Evolutionary conservation across 805 yeast genomes (phyloP), one percentile per base, ranked within the genome.

Genomic region (Schwanniomyces sp.): DNA sequence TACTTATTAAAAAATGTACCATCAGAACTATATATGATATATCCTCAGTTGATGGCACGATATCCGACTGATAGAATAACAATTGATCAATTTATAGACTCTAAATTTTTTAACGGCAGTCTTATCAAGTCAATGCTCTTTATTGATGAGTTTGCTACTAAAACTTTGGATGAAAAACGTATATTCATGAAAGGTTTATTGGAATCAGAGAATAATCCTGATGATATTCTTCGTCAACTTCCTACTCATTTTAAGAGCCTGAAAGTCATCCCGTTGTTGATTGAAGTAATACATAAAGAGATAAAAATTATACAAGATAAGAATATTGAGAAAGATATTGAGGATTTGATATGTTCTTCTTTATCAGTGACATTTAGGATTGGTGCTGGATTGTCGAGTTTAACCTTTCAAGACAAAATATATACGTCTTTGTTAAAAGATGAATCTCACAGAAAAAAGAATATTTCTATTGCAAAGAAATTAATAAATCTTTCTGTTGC

Each of bases 131-230:
- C 95, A 2, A 76, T 92, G 72, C 82, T 85, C 63, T 85, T 86
- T 55, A 65, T 92, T 40, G 97, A 92, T 59, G 94, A 88, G 47
- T 84, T 88, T 51, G 81, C 91, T 8, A 87, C 96, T 0, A 85
- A 87, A 55, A 69, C 84, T 2, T 70, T 74, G 6, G 76, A 76
- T 14, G 97, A 92, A 48, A 86, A 85, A 56, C 63, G 79, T 21
- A 71, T 81, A 0, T 90, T 90, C 59, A 72, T 91, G 53, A 78
- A 78, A 45, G 90, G 90, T 1, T 71, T 92, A 45, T 64, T 79
- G n/a, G 65, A 64, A 21, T 41, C 43, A 16, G 63, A 59, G 29
- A 50, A 16, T 28, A 48, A 34, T n/a, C 40, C 43, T 10, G 50
- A 43, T 4, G 51, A 53, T 16, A 52, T 73, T 18, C 54, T 73